Conservation (phyloP, 352 stramenopile species). For the Lagenidium giganteum region DNA sequence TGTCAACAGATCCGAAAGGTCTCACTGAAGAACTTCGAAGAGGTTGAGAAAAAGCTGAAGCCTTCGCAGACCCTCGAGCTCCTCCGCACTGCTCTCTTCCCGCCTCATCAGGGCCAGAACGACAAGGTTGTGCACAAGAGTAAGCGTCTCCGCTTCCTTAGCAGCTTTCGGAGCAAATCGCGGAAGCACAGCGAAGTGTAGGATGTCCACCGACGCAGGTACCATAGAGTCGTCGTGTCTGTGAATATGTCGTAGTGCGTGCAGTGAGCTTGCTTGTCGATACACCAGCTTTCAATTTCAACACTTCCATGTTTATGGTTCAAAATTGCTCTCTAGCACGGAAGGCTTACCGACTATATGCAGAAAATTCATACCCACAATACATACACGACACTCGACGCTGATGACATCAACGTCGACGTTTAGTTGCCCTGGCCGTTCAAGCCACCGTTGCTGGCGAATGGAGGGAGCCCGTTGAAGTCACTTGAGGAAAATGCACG, state of each 20-base stretch:
- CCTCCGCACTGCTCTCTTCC: slow-evolving; percentile 44
- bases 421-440: slow-evolving; percentile 2
- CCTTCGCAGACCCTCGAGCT: slow-evolving; percentile 35
- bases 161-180: slow-evolving; percentile 22
- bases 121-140: slow-evolving; percentile 32
- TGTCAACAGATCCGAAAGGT: slow-evolving; percentile 57
- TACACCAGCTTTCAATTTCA: neutral
- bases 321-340: neutral
- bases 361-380: neutral
- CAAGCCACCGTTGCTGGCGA: slow-evolving; percentile 8
- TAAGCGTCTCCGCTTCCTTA: slow-evolving; percentile 64
- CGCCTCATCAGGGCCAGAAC: slow-evolving; percentile 11
- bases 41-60: slow-evolving; percentile 65
- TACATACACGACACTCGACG: neutral
- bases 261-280: neutral
- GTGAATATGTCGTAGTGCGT: slow-evolving; percentile 3
- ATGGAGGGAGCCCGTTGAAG: slow-evolving; percentile 18
- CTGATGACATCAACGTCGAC: neutral
- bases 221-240: no score
- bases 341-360: no score
- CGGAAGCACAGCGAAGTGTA: slow-evolving; percentile 23
- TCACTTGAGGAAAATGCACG: slow-evolving; percentile 19
- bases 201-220: no score
- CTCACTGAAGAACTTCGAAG: slow-evolving; percentile 64
- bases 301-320: neutral